Evolutionary conservation across 2,329 filamentous ascomycete genomes (phyloP).

Genomic region (Arthroderma sp.): DNA sequence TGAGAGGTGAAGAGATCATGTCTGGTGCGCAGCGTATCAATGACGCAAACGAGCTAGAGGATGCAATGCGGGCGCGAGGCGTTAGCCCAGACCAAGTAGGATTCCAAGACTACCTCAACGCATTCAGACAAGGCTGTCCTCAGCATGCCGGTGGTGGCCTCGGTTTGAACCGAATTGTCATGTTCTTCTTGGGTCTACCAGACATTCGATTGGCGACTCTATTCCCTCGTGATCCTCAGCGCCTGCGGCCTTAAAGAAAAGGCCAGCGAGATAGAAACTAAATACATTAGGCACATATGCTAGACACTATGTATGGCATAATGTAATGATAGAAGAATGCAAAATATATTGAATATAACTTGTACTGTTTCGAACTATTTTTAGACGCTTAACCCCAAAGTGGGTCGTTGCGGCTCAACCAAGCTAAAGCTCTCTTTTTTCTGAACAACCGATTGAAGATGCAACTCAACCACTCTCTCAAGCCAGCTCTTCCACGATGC

Average conservation of each 20-base stretch:
- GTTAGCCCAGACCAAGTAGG: constrained; percentile 47
- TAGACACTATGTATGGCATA: background rate
- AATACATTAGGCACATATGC: no score
- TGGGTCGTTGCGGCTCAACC: no score
- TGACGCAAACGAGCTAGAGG: constrained; percentile 44
- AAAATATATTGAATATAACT: background rate
- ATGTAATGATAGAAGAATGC: background rate
- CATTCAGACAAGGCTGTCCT: constrained; percentile 51
- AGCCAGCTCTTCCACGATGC: constrained; percentile 1
- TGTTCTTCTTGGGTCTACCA: constrained; percentile 52
- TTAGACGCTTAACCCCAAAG: no score
- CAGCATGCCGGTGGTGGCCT: constrained; percentile 53
- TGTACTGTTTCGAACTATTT: no score
- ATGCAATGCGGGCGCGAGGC: constrained; percentile 46
- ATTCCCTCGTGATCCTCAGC: constrained; percentile 51
- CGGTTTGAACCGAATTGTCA: constrained; percentile 53
- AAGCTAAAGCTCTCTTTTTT: no score
- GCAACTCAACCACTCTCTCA: no score
- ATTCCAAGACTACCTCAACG: constrained; percentile 50
- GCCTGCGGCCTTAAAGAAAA: constrained; percentile 30
- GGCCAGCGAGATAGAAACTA: no score
- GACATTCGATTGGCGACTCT: constrained; percentile 49
- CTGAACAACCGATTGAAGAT: no score
- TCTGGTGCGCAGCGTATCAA: constrained; percentile 55
- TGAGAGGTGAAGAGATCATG: constrained; percentile 57